Evolutionary conservation across 495 filamentous ascomycete species (phyloP), one percentile per base, ranked within the genome.

Genomic region (Lasiosphaeris hirsuta): DNA sequence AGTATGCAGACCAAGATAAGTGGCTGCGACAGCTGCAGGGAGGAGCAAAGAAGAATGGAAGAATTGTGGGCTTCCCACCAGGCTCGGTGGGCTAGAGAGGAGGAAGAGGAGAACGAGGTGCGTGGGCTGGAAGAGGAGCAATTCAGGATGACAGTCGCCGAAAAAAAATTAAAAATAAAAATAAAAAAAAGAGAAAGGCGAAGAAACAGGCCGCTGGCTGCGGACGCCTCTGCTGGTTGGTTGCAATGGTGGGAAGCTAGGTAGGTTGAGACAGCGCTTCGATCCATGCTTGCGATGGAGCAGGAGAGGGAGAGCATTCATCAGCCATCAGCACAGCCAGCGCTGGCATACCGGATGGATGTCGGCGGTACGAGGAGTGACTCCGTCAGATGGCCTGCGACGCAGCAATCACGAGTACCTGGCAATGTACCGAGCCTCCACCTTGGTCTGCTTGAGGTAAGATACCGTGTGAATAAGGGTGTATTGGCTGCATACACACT

Each of bases 1-100:
- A 41, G 54, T 48, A 61, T 52, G 57, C 47, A 54, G 52, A 56
- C 34, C 50, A 58, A 42, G 48, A 47, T 54, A 46, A 61, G 41
- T 64, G 48, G 54, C 53, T 43, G 43, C 33, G 41, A 49, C 33
- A 30, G 33, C 35, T 47, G 19, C 36, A 13, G 17, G 51, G 36
- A 50, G 55, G 35, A 57, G 34, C 41, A 40, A 51, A n/a, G n/a
- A n/a, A n/a, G n/a, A n/a, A n/a, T n/a, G n/a, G n/a, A 37, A 19
- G 14, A 44, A 59, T 40, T 48, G 19, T 59, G 57, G 43, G 57
- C 44, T 30, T 30, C 23, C 23, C 23, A 30, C 23, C 23, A 30
- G 5, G 23, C 23, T 45, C 43, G 43, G 18, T 45, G 43, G 30
- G 43, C 30, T 45, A 15, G 18, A 9, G 9, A 23, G 42, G 14